These are phyloP conservation scores for Heimioporus sp. DNA, from an alignment of 768 basidiomycete species.

Conservation along the genomic window DNA sequence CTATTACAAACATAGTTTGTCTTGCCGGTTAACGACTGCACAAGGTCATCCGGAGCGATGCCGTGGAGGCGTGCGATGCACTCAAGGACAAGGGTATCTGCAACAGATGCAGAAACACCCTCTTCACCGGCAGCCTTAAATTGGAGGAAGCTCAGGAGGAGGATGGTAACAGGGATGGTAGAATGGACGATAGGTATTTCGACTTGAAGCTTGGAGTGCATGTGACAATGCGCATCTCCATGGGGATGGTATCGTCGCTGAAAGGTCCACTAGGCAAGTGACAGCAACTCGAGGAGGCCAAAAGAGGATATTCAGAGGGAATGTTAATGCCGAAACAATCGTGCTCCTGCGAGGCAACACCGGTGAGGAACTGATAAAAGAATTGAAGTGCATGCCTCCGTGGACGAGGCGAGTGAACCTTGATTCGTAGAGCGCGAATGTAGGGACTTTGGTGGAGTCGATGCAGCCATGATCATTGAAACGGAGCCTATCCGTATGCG, in stretches of 20 bases:
- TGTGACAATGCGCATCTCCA: constrained; percentile 80
- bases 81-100: constrained; percentile 53
- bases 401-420: constrained; percentile 68
- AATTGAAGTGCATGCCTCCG: constrained; percentile 86
- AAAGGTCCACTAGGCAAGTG: constrained; percentile 85
- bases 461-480: constrained; percentile 81
- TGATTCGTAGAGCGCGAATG: constrained; percentile 88
- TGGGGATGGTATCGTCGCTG: constrained; percentile 80
- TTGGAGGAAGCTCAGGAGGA: constrained; percentile 78
- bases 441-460: constrained; percentile 70
- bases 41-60: constrained; percentile 71
- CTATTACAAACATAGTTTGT: constrained; percentile 88
- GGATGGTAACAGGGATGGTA: constrained; percentile 74
- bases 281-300: constrained; percentile 87
- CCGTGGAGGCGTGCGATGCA: constrained; percentile 75
- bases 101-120: constrained; percentile 62
- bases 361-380: constrained; percentile 91
- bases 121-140: constrained; percentile 68
- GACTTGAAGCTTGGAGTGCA: constrained; percentile 85
- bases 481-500: constrained; percentile 85
- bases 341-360: constrained; percentile 77
- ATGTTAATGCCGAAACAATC: constrained; percentile 78
- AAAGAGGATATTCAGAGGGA: constrained; percentile 76
- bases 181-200: constrained; percentile 83
- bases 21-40: constrained; percentile 76